Evolutionary conservation across 257 asterid genomes (phyloP).

Genomic region (Ajuga chamaepitys): DNA sequence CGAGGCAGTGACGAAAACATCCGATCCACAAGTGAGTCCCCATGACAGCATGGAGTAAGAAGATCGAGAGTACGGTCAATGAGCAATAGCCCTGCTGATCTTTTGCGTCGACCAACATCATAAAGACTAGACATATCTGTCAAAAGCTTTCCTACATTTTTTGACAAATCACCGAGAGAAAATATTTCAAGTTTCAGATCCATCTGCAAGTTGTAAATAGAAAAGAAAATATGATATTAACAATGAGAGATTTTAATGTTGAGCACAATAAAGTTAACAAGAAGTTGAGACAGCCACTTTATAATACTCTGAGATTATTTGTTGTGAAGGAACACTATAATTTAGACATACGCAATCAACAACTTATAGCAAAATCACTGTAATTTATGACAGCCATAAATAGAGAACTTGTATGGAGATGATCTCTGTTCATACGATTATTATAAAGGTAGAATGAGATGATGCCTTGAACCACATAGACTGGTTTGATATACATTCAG

Average conservation of each 20-base stretch:
- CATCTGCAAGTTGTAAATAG: constrained; percentile 66
- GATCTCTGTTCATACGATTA: too few species aligned
- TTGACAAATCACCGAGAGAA: constrained; percentile 92
- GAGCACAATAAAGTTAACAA: neutral
- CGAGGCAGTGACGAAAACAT: constrained; percentile 79
- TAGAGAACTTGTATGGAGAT: neutral
- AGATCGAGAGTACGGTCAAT: constrained; percentile 97
- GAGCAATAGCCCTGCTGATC: constrained; percentile 84
- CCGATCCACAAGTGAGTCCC: constrained; percentile 92
- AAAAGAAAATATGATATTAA: constrained; percentile 16
- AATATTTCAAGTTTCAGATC: constrained; percentile 95
- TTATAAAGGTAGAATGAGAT: neutral
- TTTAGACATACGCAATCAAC: too few species aligned
- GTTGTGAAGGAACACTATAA: neutral
- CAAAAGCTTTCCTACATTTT: constrained; percentile 83
- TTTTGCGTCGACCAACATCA: constrained; percentile 91
- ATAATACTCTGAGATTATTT: neutral
- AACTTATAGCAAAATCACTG: too few species aligned
- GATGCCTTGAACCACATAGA: constrained; percentile 4
- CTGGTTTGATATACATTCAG: neutral
- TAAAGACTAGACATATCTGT: constrained; percentile 97
- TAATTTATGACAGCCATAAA: too few species aligned
- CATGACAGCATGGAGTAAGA: constrained; percentile 96
- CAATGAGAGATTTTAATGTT: neutral
- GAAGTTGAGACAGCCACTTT: neutral